Conservation (phyloP, 768 basidiomycete genomes). For the Boletus rubroflammeus region DNA sequence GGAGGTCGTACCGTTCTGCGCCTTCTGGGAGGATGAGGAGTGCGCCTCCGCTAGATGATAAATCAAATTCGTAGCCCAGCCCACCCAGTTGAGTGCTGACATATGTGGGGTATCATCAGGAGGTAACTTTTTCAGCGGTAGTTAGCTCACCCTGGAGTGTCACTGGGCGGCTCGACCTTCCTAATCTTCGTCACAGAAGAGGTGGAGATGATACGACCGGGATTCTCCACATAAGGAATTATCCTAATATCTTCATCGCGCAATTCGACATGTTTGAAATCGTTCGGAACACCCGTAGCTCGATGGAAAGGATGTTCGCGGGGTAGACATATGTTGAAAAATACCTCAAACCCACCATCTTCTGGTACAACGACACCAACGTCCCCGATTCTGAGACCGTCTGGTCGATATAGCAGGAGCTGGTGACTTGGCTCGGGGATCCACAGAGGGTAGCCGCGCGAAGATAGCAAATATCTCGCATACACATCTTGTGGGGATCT, state of each 20-base stretch:
- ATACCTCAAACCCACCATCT: slow-evolving; percentile 34
- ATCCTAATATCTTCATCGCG: neutral
- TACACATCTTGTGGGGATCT: slow-evolving; percentile 16
- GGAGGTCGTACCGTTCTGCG: slow-evolving; percentile 1
- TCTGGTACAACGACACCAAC: slow-evolving; percentile 32
- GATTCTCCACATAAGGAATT: neutral
- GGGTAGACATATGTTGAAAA: slow-evolving; percentile 36
- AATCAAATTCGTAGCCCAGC: slow-evolving; percentile 5
- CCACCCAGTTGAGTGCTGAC: neutral
- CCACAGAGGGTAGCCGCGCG: slow-evolving; percentile 34
- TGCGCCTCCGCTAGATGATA: slow-evolving; percentile 26
- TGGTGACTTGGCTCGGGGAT: slow-evolving; percentile 27
- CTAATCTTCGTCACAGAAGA: slow-evolving; percentile 1
- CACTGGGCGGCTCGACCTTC: neutral
- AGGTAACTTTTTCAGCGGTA: neutral
- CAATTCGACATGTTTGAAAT: slow-evolving; percentile 23
- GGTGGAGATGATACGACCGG: slow-evolving; percentile 1
- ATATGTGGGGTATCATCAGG: neutral
- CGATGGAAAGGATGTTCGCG: slow-evolving; percentile 23
- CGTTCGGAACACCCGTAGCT: slow-evolving; percentile 20
- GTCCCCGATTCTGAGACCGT: slow-evolving; percentile 35
- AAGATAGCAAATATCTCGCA: slow-evolving; percentile 4
- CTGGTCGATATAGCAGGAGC: slow-evolving; percentile 17
- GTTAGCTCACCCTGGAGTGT: neutral
- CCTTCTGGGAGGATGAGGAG: slow-evolving; percentile 34